Evolutionary conservation across 78 protist species (phyloP), one percentile per base, ranked within the genome.

Genomic region (Ministeria vibrans): DNA sequence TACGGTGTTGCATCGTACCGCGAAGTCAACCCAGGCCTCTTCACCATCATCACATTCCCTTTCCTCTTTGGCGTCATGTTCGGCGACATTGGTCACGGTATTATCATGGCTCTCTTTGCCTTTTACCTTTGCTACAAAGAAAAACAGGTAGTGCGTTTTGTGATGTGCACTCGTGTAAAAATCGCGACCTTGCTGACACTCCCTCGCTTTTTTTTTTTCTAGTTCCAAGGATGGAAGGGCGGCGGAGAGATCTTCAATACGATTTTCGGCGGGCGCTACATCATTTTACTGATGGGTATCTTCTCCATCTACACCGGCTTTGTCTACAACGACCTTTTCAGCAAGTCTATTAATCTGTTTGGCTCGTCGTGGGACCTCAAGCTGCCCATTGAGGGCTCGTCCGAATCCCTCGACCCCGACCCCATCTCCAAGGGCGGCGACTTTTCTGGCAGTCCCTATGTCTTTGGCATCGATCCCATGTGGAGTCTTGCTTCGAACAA

Each of bases 31-130:
- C 96, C 97, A 3, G 89, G 90, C 2, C 90, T 90, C 44, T 89
- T 95, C 82, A 78, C 98, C 62, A 73, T 96, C 76, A 85, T 98
- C 74, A 93, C 99, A 42, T 99, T 98, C 95, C 99, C 99, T 46
- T 99, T 97, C 97, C 87, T 99, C 30, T 99, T 98, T 39, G 99
- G 97, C 41, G 95, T 99, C 85, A 99, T 99, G 99, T 99, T 94
- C 83, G 99, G 99, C 39, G 99, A 99, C 77, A 38, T 95, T 0
- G 99, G 99, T 46, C 99, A 99, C 90, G 99, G 99, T 38, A 1
- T 86, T 59, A 34, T 96, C 62, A 55, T 98, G 77, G 42, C 91
- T 18, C 63, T 90, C 6, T 27, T 83, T 34, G 95, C 94, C 34
- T 0, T 53, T 15, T 49, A 38, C n/a, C 61, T 98, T 51, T 18